phyloP scores from a whole-genome alignment of 345 rosid genomes.

The Ceriops tagal region DNA sequence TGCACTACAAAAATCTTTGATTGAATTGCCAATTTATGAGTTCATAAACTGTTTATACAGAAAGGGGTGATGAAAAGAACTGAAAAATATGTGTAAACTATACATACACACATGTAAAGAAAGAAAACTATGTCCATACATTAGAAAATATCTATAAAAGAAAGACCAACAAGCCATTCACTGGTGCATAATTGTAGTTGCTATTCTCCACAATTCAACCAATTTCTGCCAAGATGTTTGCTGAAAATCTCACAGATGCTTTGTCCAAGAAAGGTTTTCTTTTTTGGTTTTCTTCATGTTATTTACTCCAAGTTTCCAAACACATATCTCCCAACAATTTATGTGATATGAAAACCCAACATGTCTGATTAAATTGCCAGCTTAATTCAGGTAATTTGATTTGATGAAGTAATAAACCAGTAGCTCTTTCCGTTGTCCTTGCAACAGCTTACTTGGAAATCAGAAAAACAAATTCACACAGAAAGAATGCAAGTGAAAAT shows the following conservation, averaged over 20 bases:
- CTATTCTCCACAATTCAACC: background rate
- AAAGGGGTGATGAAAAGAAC: too few relatives aligned
- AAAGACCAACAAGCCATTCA: background rate
- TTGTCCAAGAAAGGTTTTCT: background rate
- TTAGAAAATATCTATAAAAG: too few relatives aligned
- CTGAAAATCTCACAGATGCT: background rate
- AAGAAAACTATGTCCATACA: background rate
- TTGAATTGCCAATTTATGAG: background rate
- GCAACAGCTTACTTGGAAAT: constrained; percentile 1
- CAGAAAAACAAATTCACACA: background rate
- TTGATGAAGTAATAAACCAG: too few relatives aligned
- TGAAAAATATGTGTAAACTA: too few relatives aligned
- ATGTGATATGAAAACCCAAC: background rate
- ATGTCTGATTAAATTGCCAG: background rate
- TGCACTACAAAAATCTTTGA: background rate
- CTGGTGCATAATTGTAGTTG: background rate
- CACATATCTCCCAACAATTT: background rate
- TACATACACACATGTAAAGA: background rate
- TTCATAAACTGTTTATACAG: background rate
- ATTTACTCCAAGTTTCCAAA: constrained; percentile 1
- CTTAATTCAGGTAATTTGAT: too few relatives aligned
- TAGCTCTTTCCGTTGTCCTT: background rate
- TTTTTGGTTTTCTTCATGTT: background rate
- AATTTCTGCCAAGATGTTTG: background rate
- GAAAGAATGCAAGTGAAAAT: background rate